Conservation (phyloP, 106 monocot genomes). For the Dendrobium chrysotoxum region DNA sequence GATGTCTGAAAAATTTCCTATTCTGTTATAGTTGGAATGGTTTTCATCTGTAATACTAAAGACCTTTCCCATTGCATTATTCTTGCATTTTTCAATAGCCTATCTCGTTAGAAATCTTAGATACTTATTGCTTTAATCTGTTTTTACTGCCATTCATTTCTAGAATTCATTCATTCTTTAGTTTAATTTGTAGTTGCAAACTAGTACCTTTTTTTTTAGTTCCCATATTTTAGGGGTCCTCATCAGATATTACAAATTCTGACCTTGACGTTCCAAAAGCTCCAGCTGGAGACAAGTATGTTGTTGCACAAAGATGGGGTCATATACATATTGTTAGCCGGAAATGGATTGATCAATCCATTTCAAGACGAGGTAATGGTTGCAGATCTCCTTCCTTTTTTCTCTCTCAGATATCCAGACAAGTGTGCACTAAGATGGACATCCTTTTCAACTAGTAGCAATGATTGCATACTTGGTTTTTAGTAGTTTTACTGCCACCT, state of each 20-base stretch:
- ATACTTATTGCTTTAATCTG: neutral
- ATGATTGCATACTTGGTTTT: neutral
- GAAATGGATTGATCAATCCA: constrained; percentile 74
- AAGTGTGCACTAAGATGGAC: neutral
- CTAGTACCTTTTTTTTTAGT: neutral
- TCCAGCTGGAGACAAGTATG: constrained; percentile 82
- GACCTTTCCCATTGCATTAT: too few species aligned
- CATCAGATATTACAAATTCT: constrained; percentile 6
- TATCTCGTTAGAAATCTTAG: neutral
- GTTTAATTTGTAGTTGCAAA: neutral
- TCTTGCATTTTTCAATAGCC: neutral
- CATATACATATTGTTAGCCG: constrained; percentile 78
- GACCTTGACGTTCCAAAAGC: constrained; percentile 73
- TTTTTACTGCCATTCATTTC: neutral
- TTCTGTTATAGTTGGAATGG: neutral
- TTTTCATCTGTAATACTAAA: neutral
- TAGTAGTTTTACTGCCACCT: neutral
- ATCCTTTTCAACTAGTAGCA: neutral
- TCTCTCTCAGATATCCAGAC: neutral
- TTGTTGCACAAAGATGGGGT: constrained; percentile 85
- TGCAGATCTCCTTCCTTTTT: neutral
- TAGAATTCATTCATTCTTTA: neutral
- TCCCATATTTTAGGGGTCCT: neutral
- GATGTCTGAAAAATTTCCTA: too few species aligned
- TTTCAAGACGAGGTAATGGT: constrained; percentile 61